Evolutionary conservation across 2,329 filamentous ascomycete species (phyloP), one percentile per base, ranked within the genome.

Genomic region (Immersiporthe knoxdaviesiana): DNA sequence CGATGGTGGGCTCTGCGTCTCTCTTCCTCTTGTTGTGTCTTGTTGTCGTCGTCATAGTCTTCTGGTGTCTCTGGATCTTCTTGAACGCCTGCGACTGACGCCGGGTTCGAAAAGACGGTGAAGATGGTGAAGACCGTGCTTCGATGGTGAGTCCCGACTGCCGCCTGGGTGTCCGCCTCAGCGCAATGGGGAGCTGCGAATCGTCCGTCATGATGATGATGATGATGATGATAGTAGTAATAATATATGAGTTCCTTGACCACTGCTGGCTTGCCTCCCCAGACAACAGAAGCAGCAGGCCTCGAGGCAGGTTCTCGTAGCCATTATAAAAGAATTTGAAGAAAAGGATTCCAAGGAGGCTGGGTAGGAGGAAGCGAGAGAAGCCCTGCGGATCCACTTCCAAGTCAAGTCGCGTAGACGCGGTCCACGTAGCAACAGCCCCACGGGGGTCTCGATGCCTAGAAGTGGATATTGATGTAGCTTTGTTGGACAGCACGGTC

Each of bases 11-110:
- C 37, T 39, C 21, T 7, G 65, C 61, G 6, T 44, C 58, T 54
- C 69, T 71, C 56, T 71, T 71, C 37, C 64, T 71, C 61, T 67
- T 70, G 47, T 67, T 70, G 47, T 30, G 6, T 27, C 5, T n/a
- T 6, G 27, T 47, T 11, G 44, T n/a, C 21, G 41, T n/a, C 4
- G 4, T 35, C 35, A 8, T n/a, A n/a, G n/a, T n/a, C n/a, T n/a
- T 35, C 35, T 35, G 35, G 4, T 58, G 50, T 10, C 3, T 41
- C 3, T n/a, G 16, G 1, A 8, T n/a, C 16, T 30, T 63, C 4
- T 35, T 35, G 35, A 60, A 27, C 16, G 37, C 32, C 10, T 39
- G 35, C 21, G 41, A 50, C 11, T 52, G 61, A 14, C 67, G 64
- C 10, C 32, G 61, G 8, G 27, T 39, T 30, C 37, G 16, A 5